Percentiles rank a stretch among this genome's conserved stretches.
These are phyloP conservation scores for Citrus maxima DNA, from an alignment of 345 rosid genomes.

Conservation along the genomic window DNA sequence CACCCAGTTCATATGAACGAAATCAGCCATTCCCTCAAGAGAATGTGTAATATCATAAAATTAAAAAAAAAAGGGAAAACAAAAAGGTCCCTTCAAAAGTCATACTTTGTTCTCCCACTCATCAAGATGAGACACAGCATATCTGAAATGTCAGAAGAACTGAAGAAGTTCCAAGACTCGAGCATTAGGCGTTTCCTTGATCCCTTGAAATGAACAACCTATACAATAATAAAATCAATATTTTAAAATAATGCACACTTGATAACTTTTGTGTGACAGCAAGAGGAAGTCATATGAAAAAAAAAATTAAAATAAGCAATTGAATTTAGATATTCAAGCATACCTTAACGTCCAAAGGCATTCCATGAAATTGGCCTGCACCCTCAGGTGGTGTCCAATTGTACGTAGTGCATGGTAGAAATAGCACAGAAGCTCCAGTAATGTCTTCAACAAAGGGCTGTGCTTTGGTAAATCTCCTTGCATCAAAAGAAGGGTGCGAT, in stretches of 20 bases:
- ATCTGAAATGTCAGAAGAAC: slow-evolving; percentile 54
- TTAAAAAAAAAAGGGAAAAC: neutral
- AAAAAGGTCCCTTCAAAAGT: slow-evolving; percentile 42
- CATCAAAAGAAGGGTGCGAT: slow-evolving; percentile 60
- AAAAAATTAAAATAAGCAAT: neutral
- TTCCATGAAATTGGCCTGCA: slow-evolving; percentile 97
- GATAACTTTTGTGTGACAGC: neutral
- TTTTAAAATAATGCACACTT: neutral
- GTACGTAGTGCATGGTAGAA: slow-evolving; percentile 73
- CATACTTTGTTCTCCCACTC: slow-evolving; percentile 94
- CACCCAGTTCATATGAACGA: neutral
- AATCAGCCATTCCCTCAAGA: neutral
- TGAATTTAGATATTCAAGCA: neutral
- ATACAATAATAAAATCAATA: neutral
- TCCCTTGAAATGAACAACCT: slow-evolving; percentile 96
- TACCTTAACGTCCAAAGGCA: slow-evolving; percentile 96
- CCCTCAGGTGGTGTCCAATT: slow-evolving; percentile 99
- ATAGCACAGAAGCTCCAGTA: slow-evolving; percentile 59
- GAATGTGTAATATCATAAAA: neutral
- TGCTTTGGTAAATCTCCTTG: slow-evolving; percentile 58
- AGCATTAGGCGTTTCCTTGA: slow-evolving; percentile 96
- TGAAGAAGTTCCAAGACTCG: slow-evolving; percentile 84
- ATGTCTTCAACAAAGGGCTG: slow-evolving; percentile 57
- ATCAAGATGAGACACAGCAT: slow-evolving; percentile 76
- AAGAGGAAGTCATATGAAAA: neutral